A percentile compares a stretch with the other conserved stretches of the same genome.
phyloP scores from a whole-genome alignment of 345 rosid genomes.

The Nasturtium officinale region DNA sequence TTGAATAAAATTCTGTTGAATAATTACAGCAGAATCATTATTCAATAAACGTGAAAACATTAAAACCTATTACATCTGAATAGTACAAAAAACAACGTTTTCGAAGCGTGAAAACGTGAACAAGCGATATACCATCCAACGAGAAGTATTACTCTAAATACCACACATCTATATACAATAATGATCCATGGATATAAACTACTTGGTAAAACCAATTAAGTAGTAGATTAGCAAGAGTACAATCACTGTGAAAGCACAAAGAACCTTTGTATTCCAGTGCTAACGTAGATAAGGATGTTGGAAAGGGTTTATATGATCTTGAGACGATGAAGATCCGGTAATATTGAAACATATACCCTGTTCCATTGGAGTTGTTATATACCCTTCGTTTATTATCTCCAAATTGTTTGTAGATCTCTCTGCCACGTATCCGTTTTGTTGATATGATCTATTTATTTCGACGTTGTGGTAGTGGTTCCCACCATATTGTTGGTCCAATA shows the following conservation, averaged over 20 bases:
- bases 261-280: constrained; percentile 16
- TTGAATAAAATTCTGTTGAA: neutral
- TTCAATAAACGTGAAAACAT: neutral
- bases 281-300: constrained; percentile 1
- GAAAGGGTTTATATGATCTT: constrained; percentile 44
- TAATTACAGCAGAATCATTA: neutral
- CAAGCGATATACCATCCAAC: constrained; percentile 3
- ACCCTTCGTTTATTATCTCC: constrained; percentile 37
- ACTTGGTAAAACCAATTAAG: constrained; percentile 5
- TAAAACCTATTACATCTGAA: neutral
- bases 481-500: constrained; percentile 47
- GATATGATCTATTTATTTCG: constrained; percentile 37
- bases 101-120: neutral
- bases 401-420: constrained; percentile 28
- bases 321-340: constrained; percentile 51
- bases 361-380: constrained; percentile 22
- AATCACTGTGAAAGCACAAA: neutral
- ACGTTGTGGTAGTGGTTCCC: constrained; percentile 41
- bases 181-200: neutral
- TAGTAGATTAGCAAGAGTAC: neutral
- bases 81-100: constrained; percentile 21
- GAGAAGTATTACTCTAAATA: neutral
- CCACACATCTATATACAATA: constrained; percentile 28
- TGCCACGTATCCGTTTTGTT: constrained; percentile 36
- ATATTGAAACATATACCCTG: constrained; percentile 26